phyloP scores from a whole-genome alignment of 2,329 filamentous ascomycete species.

The Chaetomiaceae sp. region DNA sequence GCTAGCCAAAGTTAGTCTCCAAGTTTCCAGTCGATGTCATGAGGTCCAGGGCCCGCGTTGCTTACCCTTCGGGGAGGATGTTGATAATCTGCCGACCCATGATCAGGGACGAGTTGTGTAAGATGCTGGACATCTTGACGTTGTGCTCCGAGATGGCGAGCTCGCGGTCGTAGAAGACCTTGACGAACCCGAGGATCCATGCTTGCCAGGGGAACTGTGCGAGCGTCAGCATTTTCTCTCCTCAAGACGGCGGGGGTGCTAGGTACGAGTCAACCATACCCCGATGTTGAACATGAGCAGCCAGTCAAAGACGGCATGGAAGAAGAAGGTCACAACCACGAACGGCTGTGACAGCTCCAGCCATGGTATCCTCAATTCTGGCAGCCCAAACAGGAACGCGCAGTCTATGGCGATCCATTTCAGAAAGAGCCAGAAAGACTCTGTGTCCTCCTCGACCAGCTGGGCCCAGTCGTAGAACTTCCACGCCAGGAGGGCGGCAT shows the following conservation, averaged over 20 bases:
- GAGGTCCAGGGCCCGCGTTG: background rate
- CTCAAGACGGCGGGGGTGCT: background rate
- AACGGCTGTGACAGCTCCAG: conserved; percentile 79
- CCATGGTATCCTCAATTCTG: conserved; percentile 90
- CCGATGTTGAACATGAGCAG: conserved; percentile 92
- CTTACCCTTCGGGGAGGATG: conserved; percentile 85
- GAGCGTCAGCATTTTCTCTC: conserved; percentile 4
- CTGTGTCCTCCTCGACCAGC: conserved; percentile 72
- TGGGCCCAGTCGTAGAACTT: conserved; percentile 81
- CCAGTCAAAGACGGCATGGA: conserved; percentile 69
- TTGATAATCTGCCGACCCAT: conserved; percentile 96
- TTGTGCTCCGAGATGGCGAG: conserved; percentile 87
- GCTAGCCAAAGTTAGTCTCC: conserved; percentile 38
- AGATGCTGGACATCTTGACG: conserved; percentile 80
- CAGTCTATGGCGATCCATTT: conserved; percentile 93
- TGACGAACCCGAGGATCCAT: conserved; percentile 68
- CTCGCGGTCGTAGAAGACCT: conserved; percentile 87
- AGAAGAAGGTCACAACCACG: conserved; percentile 64
- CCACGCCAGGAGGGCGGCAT: conserved; percentile 71
- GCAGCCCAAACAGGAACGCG: conserved; percentile 79
- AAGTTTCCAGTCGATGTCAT: background rate
- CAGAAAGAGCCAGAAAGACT: conserved; percentile 84
- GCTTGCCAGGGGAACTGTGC: conserved; percentile 64
- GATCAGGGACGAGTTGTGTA: conserved; percentile 90
- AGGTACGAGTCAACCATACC: conserved; percentile 44